Percentiles rank a stretch among this genome's conserved stretches.
phyloP scores from a whole-genome alignment of 1,284 basidiomycete species.

The Peniophora sp. region DNA sequence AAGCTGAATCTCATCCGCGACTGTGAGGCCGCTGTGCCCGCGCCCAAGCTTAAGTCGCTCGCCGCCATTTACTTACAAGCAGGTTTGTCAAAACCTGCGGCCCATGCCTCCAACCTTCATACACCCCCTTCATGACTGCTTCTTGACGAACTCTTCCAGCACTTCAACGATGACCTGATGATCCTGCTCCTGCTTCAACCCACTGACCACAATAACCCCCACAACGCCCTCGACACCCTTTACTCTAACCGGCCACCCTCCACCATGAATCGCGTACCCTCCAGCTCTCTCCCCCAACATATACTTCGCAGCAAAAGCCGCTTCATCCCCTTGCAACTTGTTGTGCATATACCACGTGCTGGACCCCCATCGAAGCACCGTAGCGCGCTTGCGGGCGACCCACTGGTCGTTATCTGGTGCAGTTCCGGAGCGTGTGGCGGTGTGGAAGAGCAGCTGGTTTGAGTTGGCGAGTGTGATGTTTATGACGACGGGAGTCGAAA shows the following conservation, averaged over 20 bases:
- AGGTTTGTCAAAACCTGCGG: no score
- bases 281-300: constrained; percentile 13
- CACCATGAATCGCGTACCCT: constrained; percentile 24
- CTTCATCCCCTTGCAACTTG: constrained; percentile 14
- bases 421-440: constrained; percentile 20
- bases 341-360: constrained; percentile 20
- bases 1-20: no score
- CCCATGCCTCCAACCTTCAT: no score
- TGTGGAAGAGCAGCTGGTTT: constrained; percentile 20
- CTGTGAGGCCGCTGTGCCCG: no score
- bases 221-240: constrained; percentile 24
- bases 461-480: constrained; percentile 23
- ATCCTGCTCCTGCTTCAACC: constrained; percentile 23
- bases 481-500: constrained; percentile 16
- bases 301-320: constrained; percentile 16
- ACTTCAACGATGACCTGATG: constrained; percentile 25
- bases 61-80: no score
- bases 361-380: constrained; percentile 24
- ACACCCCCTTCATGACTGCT: no score
- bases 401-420: constrained; percentile 25
- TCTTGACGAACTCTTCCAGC: constrained; percentile 20
- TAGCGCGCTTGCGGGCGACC: constrained; percentile 27
- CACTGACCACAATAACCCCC: constrained; percentile 27
- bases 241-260: constrained; percentile 26
- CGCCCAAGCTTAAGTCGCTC: no score